phyloP scores from a whole-genome alignment of 2,329 filamentous ascomycete species.

The Dactylellina cionopaga region DNA sequence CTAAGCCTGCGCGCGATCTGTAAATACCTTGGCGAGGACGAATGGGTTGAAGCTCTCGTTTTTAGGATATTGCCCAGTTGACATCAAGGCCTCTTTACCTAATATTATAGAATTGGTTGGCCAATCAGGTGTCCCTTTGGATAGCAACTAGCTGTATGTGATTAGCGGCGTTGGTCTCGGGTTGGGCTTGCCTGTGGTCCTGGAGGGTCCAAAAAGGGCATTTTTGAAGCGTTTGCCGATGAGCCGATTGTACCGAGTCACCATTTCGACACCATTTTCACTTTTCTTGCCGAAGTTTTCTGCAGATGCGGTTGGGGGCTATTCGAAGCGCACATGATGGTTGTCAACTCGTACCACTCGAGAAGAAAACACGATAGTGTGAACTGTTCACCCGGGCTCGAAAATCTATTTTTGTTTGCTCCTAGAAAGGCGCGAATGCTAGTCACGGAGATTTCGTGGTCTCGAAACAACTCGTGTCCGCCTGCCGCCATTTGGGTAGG shows the following conservation, averaged over 20 bases:
- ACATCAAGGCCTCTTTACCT: conserved; percentile 2
- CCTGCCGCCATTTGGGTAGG: not conserved
- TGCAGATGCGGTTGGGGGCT: conserved; percentile 36
- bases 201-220: conserved; percentile 10
- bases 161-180: conserved; percentile 3
- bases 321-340: conserved; percentile 24
- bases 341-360: conserved; percentile 12
- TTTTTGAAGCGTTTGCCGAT: conserved; percentile 33
- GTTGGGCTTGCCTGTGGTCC: not conserved
- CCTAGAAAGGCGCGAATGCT: too few species aligned
- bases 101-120: not conserved
- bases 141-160: not conserved
- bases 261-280: conserved; percentile 8
- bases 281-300: conserved; percentile 36
- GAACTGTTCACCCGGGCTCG: conserved; percentile 2
- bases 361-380: not conserved
- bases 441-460: too few species aligned
- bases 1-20: not conserved
- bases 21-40: conserved; percentile 26
- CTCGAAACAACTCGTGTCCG: not conserved
- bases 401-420: conserved; percentile 4
- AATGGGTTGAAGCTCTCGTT: not conserved
- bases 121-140: not conserved
- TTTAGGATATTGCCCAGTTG: not conserved
- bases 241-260: conserved; percentile 5